phyloP scores from a whole-genome alignment of 2,329 filamentous ascomycete species.

The Fonsecaea nubica region DNA sequence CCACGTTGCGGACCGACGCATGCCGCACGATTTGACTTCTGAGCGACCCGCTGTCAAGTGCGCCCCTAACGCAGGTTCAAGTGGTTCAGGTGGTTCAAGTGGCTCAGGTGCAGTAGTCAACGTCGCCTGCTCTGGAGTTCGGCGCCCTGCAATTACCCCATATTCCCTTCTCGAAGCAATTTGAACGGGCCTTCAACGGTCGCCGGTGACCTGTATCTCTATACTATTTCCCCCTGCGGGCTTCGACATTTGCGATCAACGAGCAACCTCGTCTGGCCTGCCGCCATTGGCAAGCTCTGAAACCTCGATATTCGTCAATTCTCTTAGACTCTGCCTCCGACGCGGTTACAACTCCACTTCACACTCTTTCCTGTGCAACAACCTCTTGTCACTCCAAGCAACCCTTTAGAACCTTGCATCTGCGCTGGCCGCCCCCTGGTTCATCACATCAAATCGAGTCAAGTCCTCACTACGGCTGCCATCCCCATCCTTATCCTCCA shows the following conservation, averaged over 20 bases:
- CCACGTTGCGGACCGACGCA: constrained; percentile 5
- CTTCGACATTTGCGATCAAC: constrained; percentile 1
- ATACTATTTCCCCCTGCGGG: background rate
- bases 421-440: constrained; percentile 33
- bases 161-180: background rate
- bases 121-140: constrained; percentile 8
- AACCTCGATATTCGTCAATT: background rate
- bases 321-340: background rate
- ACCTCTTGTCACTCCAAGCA: background rate
- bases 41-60: constrained; percentile 10
- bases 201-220: background rate
- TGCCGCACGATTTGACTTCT: constrained; percentile 1
- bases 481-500: constrained; percentile 1
- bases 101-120: constrained; percentile 18
- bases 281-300: background rate
- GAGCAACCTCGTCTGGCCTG: background rate
- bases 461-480: background rate
- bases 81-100: background rate
- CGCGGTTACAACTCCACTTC: constrained; percentile 1
- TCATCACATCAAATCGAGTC: constrained; percentile 9
- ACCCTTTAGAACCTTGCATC: constrained; percentile 4
- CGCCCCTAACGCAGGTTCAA: constrained; percentile 25
- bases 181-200: background rate
- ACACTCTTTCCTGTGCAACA: background rate
- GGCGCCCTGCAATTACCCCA: constrained; percentile 17